These are phyloP conservation scores for Casaregolazyma suthepensis DNA, from an alignment of 1,139 yeast species.

Conservation along the genomic window DNA sequence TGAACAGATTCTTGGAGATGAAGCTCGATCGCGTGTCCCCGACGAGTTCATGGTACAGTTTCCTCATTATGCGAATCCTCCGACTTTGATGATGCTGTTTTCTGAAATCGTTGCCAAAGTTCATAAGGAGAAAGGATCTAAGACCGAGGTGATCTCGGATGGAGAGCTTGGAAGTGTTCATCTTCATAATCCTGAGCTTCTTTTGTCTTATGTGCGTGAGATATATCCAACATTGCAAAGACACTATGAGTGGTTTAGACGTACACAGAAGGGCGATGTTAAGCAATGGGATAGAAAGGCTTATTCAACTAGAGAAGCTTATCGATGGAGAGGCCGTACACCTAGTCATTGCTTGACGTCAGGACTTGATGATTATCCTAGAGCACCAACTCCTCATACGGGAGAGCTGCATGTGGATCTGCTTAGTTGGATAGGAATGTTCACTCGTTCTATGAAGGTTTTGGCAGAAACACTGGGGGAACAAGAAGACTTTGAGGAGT, in stretches of 20 bases:
- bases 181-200: slow-evolving; percentile 53
- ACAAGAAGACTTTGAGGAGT: slow-evolving; percentile 50
- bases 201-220: slow-evolving; percentile 53
- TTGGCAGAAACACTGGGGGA: slow-evolving; percentile 63
- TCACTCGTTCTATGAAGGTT: slow-evolving; percentile 74
- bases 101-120: slow-evolving; percentile 57
- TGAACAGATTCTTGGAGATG: slow-evolving; percentile 89
- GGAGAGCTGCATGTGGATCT: slow-evolving; percentile 91
- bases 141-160: not conserved
- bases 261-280: slow-evolving; percentile 69
- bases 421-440: slow-evolving; percentile 87
- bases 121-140: slow-evolving; percentile 2
- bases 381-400: slow-evolving; percentile 72
- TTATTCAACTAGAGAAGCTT: slow-evolving; percentile 53
- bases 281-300: slow-evolving; percentile 66
- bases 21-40: slow-evolving; percentile 86
- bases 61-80: slow-evolving; percentile 92
- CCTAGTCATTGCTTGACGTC: slow-evolving; percentile 80
- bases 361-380: slow-evolving; percentile 94
- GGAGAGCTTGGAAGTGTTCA: slow-evolving; percentile 41
- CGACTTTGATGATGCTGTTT: slow-evolving; percentile 79
- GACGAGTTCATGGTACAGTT: slow-evolving; percentile 78
- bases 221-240: slow-evolving; percentile 71
- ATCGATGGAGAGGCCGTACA: slow-evolving; percentile 93
- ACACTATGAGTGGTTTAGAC: slow-evolving; percentile 83